phyloP scores from a whole-genome alignment of 441 rosid genomes.

The Croton laevigatus region DNA sequence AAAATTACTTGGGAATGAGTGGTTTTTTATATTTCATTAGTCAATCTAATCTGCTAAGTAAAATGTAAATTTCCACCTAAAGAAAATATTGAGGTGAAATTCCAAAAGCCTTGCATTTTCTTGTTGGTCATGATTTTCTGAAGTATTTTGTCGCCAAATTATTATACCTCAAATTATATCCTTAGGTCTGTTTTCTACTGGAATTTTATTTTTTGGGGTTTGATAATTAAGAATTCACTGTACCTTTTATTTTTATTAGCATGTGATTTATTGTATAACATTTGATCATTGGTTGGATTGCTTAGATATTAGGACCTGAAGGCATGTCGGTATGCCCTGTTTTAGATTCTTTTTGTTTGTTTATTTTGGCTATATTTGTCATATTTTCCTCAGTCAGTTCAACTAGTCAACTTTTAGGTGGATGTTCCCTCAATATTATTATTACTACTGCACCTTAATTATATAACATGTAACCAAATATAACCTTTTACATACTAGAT shows the following conservation, averaged over 20 bases:
- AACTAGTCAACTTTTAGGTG: too few species aligned
- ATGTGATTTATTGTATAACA: conserved; percentile 1
- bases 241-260: not conserved
- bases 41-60: not conserved
- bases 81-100: not conserved
- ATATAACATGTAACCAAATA: too few species aligned
- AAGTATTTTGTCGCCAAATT: not conserved
- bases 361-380: too few species aligned
- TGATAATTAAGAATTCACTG: not conserved
- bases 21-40: not conserved
- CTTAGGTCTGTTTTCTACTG: not conserved
- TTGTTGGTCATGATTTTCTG: not conserved
- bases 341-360: too few species aligned
- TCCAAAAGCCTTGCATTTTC: not conserved
- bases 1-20: not conserved
- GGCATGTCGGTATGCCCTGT: not conserved
- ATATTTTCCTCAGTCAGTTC: too few species aligned
- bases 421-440: too few species aligned
- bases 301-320: not conserved
- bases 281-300: not conserved
- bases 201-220: not conserved
- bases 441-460: too few species aligned
- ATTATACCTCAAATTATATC: not conserved
- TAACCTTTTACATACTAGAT: too few species aligned
- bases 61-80: not conserved